Base-by-base conservation (phyloP, 495 filamentous ascomycete genomes). In the Podospora pseudoanserina region DNA sequence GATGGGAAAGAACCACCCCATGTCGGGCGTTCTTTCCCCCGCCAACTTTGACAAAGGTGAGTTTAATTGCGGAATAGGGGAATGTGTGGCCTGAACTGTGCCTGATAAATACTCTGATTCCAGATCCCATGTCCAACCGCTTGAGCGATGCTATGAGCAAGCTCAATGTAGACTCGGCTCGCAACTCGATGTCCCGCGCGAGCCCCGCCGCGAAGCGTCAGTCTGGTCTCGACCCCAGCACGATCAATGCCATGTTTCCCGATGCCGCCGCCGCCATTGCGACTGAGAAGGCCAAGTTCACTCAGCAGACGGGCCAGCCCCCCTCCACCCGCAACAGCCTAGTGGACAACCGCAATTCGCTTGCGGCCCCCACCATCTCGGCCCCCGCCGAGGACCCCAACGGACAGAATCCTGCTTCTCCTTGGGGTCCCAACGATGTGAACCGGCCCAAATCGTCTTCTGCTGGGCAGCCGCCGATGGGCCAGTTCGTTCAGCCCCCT, bases 161-260 rank as follows among this genome's bases (percentile, higher is more conserved):
- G 80, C 81, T 97, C 68, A 92, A 87, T 67, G 90, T 93, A 61
- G 93, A 94, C 66, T 90, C 87, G 60, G 90, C 92, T 71, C 89
- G 95, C 66, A 94, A 92, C 80, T 97, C 95, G 55, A 82, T 97
- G 71, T 89, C 90, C 64, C 90, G 92, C 69, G 92, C 93, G 49
- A 78, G 73, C 58, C 75, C 82, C 18, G 80, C 80, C 15, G 87
- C 89, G 56, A 97, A 97, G 83, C 89, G 95, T 65, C 94, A 95
- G 77, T 97, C 95, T 32, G 93, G 88, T 18, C 87, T 98, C 54
- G 95, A 98, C 75, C 82, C 92, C n/a, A 89, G 88, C 44, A 93
- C 91, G n/a, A 96, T 97, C 76, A 94, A 97, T 80, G 92, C 92
- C 71, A 98, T 99, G 95, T 99, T 99, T 77, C 95, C 95, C 5